Conservation (phyloP, 106 monocot genomes). For the Dendrobium nobile region DNA sequence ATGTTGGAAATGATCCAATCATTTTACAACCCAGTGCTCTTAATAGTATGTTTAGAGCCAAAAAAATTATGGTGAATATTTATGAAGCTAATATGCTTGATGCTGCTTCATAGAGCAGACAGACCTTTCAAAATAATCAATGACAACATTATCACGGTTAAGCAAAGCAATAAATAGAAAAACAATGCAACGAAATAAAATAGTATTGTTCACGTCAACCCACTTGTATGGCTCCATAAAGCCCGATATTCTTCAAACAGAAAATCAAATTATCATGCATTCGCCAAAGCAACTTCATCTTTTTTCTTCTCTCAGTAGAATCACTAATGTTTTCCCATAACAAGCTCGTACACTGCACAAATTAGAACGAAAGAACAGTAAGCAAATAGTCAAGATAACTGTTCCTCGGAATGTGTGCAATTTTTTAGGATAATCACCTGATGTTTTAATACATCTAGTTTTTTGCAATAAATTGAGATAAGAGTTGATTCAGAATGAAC, state of each 20-base stretch:
- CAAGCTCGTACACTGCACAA: constrained; percentile 29
- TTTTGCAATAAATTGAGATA: constrained; percentile 21
- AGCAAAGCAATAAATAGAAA: background rate
- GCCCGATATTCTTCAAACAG: constrained; percentile 71
- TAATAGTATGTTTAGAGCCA: background rate
- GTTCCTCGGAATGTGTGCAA: background rate
- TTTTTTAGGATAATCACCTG: constrained; percentile 30
- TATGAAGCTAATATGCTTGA: background rate
- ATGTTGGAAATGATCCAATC: background rate
- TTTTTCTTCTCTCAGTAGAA: constrained; percentile 37
- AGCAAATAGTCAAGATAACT: background rate
- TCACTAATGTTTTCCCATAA: constrained; percentile 44
- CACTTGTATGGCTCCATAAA: constrained; percentile 64
- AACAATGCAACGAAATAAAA: background rate
- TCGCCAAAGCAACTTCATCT: constrained; percentile 45
- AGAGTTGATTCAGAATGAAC: constrained; percentile 21
- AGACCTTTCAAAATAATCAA: background rate
- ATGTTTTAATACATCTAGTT: constrained; percentile 48
- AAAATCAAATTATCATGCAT: constrained; percentile 68
- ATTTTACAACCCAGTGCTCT: background rate
- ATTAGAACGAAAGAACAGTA: constrained; percentile 17
- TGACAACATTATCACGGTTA: background rate
- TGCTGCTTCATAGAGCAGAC: background rate
- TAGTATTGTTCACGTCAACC: constrained; percentile 6
- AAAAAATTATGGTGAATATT: background rate